phyloP scores from a whole-genome alignment of 2,329 filamentous ascomycete genomes.

The Plenodomus biglobosus region DNA sequence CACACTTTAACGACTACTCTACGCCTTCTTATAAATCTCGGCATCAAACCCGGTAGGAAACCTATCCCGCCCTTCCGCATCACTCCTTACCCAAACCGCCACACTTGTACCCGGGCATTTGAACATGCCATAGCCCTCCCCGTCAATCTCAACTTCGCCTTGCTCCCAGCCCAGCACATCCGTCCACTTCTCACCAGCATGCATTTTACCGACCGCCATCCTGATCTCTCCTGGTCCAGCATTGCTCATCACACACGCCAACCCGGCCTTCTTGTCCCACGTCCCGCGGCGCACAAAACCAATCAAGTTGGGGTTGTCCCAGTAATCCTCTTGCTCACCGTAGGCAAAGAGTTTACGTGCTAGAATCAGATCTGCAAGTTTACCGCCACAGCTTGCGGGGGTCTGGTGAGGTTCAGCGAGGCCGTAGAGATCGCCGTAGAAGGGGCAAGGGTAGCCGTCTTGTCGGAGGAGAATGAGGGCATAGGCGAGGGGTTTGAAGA shows the following conservation, averaged over 20 bases:
- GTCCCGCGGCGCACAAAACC: constrained; percentile 61
- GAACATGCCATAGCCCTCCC: constrained; percentile 62
- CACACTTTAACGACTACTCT: neutral
- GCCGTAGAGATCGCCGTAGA: constrained; percentile 71
- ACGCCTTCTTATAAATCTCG: constrained; percentile 36
- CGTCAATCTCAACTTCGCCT: constrained; percentile 60
- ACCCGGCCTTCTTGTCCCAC: constrained; percentile 52
- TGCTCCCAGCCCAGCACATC: constrained; percentile 61
- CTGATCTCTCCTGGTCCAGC: constrained; percentile 49
- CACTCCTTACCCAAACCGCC: constrained; percentile 62
- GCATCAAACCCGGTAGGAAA: constrained; percentile 42
- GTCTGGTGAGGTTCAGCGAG: constrained; percentile 58
- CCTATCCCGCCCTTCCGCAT: constrained; percentile 51
- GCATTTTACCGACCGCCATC: constrained; percentile 63
- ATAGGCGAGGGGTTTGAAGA: constrained; percentile 73
- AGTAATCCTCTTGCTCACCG: constrained; percentile 65
- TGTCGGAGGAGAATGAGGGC: constrained; percentile 68
- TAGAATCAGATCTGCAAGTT: constrained; percentile 61
- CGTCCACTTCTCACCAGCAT: constrained; percentile 64
- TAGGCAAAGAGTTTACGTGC: constrained; percentile 68
- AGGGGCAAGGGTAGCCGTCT: constrained; percentile 66
- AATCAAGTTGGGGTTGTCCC: constrained; percentile 61
- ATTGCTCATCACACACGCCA: constrained; percentile 56
- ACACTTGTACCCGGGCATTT: constrained; percentile 53
- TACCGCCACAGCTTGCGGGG: constrained; percentile 55